These are phyloP conservation scores for Penicillium decumbens DNA, from an alignment of 2,329 filamentous ascomycete species.

Conservation along the genomic window DNA sequence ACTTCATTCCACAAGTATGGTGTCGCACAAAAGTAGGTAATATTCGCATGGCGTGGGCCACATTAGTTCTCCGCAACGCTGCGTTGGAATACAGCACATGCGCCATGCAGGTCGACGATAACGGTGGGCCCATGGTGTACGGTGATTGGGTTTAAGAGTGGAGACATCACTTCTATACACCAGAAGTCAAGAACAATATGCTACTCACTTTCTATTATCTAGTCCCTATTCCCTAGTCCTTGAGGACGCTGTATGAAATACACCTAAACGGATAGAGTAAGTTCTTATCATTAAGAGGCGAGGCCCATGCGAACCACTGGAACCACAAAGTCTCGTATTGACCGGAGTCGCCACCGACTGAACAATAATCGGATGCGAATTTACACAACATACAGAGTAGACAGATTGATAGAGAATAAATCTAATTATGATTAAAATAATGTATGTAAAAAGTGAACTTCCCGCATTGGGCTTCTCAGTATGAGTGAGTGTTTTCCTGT, in stretches of 20 bases:
- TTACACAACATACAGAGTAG: not conserved
- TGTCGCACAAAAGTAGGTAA: not conserved
- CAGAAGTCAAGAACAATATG: too few relatives aligned
- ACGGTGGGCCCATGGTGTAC: not conserved
- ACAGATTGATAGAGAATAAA: not conserved
- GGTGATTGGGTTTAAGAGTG: conserved; percentile 16
- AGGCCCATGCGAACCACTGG: not conserved
- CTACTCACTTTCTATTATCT: too few relatives aligned
- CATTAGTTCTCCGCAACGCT: not conserved
- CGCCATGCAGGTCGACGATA: not conserved
- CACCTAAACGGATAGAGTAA: too few relatives aligned
- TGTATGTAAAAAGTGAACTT: not conserved
- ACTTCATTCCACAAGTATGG: not conserved
- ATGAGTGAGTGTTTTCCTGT: not conserved
- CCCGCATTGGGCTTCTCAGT: not conserved
- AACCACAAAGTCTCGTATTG: not conserved
- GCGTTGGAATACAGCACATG: not conserved
- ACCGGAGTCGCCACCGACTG: not conserved
- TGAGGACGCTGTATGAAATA: too few relatives aligned
- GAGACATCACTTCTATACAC: not conserved
- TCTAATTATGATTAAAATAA: not conserved
- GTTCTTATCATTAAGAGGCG: too few relatives aligned
- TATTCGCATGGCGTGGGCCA: not conserved
- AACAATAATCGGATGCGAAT: not conserved
- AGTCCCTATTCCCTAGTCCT: too few relatives aligned